Conservation (phyloP, 1,284 basidiomycete genomes). For the Fistulina hepatica region DNA sequence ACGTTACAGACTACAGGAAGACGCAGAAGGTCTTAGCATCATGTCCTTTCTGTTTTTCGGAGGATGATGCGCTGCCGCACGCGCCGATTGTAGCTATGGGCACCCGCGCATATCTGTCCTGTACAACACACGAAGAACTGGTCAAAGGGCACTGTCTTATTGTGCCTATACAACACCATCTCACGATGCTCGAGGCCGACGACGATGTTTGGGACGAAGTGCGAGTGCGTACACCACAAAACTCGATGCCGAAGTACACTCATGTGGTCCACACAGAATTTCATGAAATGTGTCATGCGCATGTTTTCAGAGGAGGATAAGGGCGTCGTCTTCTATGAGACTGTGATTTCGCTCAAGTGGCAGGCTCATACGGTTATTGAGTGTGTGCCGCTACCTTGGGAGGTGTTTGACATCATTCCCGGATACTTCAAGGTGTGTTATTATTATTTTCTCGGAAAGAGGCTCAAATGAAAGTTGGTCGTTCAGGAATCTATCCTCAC, state of each 20-base stretch:
- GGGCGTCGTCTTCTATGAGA: conserved; percentile 91
- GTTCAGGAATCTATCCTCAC: conserved; percentile 80
- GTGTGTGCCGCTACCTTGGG: conserved; percentile 82
- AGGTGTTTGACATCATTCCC: conserved; percentile 74
- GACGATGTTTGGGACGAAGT: conserved; percentile 99
- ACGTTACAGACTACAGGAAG: conserved; percentile 72
- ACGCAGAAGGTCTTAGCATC: conserved; percentile 85
- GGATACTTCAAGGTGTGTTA: conserved; percentile 79
- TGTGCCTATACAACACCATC: conserved; percentile 89
- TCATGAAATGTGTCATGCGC: conserved; percentile 96
- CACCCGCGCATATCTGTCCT: conserved; percentile 80
- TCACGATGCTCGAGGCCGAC: conserved; percentile 87
- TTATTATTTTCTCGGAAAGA: conserved; percentile 1
- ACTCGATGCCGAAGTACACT: conserved; percentile 2
- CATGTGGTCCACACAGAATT: conserved; percentile 54
- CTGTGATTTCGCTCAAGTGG: conserved; percentile 73
- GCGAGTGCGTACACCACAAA: conserved; percentile 41
- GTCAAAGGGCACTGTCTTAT: conserved; percentile 87
- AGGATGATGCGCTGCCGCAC: conserved; percentile 77
- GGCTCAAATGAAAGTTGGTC: conserved; percentile 2
- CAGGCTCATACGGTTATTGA: conserved; percentile 93
- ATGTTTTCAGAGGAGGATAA: conserved; percentile 87
- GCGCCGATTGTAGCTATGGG: conserved; percentile 86
- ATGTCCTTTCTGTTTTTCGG: conserved; percentile 83
- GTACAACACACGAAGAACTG: conserved; percentile 80